These are phyloP conservation scores for Viridothelium virens DNA, from an alignment of 495 filamentous ascomycete species.

Conservation along the genomic window DNA sequence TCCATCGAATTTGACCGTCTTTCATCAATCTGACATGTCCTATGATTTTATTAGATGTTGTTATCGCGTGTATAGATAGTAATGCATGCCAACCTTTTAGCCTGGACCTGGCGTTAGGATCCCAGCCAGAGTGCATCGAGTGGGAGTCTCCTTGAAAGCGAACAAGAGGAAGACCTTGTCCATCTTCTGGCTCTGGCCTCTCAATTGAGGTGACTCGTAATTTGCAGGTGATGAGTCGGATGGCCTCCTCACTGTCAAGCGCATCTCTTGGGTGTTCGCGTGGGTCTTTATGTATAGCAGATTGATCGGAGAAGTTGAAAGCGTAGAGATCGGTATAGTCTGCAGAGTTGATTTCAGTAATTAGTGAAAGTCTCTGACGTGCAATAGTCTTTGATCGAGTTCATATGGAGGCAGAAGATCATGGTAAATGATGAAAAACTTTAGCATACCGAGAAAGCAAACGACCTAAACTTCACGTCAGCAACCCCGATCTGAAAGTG, in stretches of 20 bases:
- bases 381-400: too few species aligned
- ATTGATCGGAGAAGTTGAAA: constrained; percentile 19
- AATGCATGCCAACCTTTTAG: constrained; percentile 33
- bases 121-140: constrained; percentile 48
- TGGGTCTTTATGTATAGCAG: constrained; percentile 35
- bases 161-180: constrained; percentile 48
- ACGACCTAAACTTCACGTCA: constrained; percentile 34
- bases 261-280: constrained; percentile 33
- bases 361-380: background rate
- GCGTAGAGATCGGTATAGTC: constrained; percentile 16
- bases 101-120: constrained; percentile 53
- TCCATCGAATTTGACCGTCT: constrained; percentile 61
- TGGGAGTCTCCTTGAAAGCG: constrained; percentile 50
- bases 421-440: background rate
- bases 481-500: background rate
- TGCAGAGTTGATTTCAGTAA: constrained; percentile 12
- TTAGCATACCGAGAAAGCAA: constrained; percentile 38
- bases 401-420: background rate
- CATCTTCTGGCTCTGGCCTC: constrained; percentile 43
- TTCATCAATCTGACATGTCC: constrained; percentile 50
- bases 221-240: constrained; percentile 57
- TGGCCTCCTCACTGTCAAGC: constrained; percentile 46
- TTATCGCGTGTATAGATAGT: background rate
- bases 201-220: constrained; percentile 47
- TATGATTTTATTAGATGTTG: constrained; percentile 21